Evolutionary conservation across 352 stramenopile genomes (phyloP).

Genomic region (Phytophthora cajani): DNA sequence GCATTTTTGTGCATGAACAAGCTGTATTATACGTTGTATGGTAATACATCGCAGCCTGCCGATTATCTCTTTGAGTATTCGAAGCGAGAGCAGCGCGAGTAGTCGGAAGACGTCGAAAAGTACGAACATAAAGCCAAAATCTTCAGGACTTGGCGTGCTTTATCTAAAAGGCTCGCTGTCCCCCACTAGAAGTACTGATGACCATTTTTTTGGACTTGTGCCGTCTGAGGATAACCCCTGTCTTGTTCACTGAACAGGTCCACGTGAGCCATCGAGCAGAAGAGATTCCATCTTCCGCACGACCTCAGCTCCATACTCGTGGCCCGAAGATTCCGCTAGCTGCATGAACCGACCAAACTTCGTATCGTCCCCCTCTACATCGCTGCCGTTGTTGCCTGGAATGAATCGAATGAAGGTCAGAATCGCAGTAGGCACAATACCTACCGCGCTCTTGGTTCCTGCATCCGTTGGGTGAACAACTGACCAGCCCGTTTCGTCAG

Average conservation of each 20-base stretch:
- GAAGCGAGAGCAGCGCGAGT: constrained; percentile 23
- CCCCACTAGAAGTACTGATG: background rate
- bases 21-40: background rate
- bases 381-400: background rate
- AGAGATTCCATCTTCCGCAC: constrained; percentile 27
- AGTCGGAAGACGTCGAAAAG: background rate
- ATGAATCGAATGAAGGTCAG: constrained; percentile 11
- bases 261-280: constrained; percentile 14
- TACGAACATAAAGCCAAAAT: background rate
- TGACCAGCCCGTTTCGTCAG: constrained; percentile 57
- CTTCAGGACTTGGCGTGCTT: too few species aligned
- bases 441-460: background rate
- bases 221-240: too few species aligned
- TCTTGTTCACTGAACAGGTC: too few species aligned
- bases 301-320: constrained; percentile 23
- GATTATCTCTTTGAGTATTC: constrained; percentile 25
- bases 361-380: background rate
- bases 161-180: background rate
- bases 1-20: background rate
- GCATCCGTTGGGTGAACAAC: constrained; percentile 15
- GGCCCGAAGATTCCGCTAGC: background rate
- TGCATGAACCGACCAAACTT: background rate
- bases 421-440: constrained; percentile 7
- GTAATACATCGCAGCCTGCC: background rate
- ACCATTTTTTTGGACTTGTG: background rate